These are phyloP conservation scores for Pseudonectria foliicola DNA, from an alignment of 2,329 filamentous ascomycete genomes.

Conservation along the genomic window DNA sequence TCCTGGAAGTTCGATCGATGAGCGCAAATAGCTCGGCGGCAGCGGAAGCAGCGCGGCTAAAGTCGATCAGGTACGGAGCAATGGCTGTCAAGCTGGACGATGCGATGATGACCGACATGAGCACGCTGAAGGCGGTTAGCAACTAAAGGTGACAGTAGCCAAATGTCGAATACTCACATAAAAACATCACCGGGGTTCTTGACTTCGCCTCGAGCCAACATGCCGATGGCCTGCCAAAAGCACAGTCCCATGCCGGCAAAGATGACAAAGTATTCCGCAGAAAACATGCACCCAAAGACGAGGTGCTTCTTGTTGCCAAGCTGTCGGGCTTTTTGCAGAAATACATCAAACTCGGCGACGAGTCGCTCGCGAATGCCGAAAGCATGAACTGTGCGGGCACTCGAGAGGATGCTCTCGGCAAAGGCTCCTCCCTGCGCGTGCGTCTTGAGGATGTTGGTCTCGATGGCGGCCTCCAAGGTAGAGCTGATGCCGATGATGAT, in stretches of 20 bases:
- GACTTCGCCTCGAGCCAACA: constrained; percentile 29
- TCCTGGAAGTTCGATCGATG: constrained; percentile 27
- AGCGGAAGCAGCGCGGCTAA: constrained; percentile 25
- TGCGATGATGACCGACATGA: constrained; percentile 30
- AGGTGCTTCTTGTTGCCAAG: constrained; percentile 28
- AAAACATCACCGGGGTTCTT: constrained; percentile 27
- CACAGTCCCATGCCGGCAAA: constrained; percentile 31
- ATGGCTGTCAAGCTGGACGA: constrained; percentile 25
- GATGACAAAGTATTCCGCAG: constrained; percentile 29
- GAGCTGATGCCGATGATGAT: constrained; percentile 19
- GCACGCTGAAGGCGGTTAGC: constrained; percentile 17
- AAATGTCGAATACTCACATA: constrained; percentile 18
- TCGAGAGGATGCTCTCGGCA: constrained; percentile 26
- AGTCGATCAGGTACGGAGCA: constrained; percentile 26
- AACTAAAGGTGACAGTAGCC: neutral
- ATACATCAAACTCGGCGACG: constrained; percentile 26
- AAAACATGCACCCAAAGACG: constrained; percentile 28
- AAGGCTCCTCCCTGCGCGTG: constrained; percentile 24
- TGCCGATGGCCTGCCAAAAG: constrained; percentile 35
- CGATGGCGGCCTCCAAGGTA: constrained; percentile 17
- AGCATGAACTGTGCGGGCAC: constrained; percentile 31
- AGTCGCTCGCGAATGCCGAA: constrained; percentile 30
- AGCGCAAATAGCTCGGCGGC: constrained; percentile 26
- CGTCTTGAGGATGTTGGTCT: constrained; percentile 24
- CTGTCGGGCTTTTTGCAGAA: constrained; percentile 23